Base-by-base conservation (phyloP, 768 basidiomycete genomes). In the Termitomyces titanicus region DNA sequence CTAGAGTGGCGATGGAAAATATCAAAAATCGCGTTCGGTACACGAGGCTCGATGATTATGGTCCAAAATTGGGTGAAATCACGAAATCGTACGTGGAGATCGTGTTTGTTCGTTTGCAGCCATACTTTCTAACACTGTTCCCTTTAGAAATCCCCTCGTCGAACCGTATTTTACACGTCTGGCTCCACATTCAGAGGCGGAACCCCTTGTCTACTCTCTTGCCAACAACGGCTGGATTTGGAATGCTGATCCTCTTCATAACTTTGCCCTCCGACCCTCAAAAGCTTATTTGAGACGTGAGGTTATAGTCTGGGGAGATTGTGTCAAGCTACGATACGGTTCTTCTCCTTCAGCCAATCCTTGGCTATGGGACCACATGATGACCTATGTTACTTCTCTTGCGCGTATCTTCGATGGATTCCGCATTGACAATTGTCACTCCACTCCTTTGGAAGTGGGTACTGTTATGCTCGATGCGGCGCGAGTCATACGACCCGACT, bases 201-300 rank as follows among this genome's bases (percentile, higher is more conserved):
- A 82, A 50, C 79, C 77, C n/a, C 65, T 75, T 29, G 74, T 80
- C 13, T 89, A 94, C 65, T 87, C 90, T 2, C 75, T 99, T 27
- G 97, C 96, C 5, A 98, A 98, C 71, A 99, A 99, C 66, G 97
- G 97, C 3, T 99, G 97, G 97, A 94, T 99, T 61, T 99, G 97
- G 96, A 75, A 88, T 60, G 95, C 96, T 2, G 87, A 99, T 66
- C 96, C 97, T 0, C 80, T 98, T 15, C 79, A 86, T 60, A 98
- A 98, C 73, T 99, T 99, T 72, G 97, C 96, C 8, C 81, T 91
- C 13, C 81, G 83, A 25, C 89, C 89, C 0, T 98, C 96, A 22
- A 97, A 95, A 69, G 90, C 94, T 0, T 99, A 98, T 71, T 79
- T 98, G 43, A 88, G 94, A 22, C 89, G 97, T 47, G 92, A 98